phyloP scores from a whole-genome alignment of 352 stramenopile genomes.

The Globisporangium camurandrum region DNA sequence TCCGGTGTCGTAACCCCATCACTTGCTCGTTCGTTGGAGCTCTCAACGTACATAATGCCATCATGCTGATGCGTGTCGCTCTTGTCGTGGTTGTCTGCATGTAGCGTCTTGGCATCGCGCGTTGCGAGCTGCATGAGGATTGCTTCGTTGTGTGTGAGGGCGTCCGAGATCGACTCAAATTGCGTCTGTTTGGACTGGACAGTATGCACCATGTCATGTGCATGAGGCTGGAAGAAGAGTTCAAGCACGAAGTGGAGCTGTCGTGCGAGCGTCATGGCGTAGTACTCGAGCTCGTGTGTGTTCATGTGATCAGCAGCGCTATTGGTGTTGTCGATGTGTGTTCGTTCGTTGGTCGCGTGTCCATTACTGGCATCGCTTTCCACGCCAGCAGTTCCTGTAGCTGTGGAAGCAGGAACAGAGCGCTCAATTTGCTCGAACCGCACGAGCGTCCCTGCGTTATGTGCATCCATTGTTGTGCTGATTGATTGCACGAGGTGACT shows the following conservation, averaged over 20 bases:
- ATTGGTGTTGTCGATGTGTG: neutral
- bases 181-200: conserved; percentile 30
- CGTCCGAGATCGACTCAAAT: conserved; percentile 37
- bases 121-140: conserved; percentile 41
- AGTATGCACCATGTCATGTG: conserved; percentile 15
- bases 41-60: too few species aligned
- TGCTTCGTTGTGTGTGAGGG: conserved; percentile 50
- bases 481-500: conserved; percentile 21
- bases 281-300: conserved; percentile 51
- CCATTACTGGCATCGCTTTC: neutral
- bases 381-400: neutral
- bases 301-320: conserved; percentile 3
- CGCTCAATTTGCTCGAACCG: conserved; percentile 3
- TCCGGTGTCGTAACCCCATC: too few species aligned
- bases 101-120: too few species aligned
- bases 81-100: neutral
- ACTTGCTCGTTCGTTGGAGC: too few species aligned
- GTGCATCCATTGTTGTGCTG: conserved; percentile 7
- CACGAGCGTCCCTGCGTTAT: conserved; percentile 8
- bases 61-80: too few species aligned
- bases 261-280: conserved; percentile 39
- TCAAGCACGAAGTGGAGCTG: conserved; percentile 59
- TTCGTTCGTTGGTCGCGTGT: neutral
- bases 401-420: neutral
- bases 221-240: conserved; percentile 44